These are phyloP conservation scores for Inga laurina DNA, from an alignment of 306 rosid species.

Conservation along the genomic window DNA sequence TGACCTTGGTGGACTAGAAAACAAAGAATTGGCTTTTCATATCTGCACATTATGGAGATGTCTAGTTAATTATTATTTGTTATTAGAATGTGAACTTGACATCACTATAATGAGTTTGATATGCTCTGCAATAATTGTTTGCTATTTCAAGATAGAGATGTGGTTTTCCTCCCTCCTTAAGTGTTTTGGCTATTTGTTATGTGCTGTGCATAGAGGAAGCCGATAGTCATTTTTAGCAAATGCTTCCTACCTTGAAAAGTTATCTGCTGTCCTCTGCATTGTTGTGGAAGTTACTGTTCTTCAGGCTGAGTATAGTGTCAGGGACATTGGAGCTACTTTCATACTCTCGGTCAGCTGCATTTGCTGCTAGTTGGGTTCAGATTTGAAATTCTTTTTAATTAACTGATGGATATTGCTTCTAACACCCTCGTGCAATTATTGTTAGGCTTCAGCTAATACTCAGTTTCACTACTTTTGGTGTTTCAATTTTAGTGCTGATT, in stretches of 20 bases:
- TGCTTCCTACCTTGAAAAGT: not conserved
- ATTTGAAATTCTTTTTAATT: constrained; percentile 1
- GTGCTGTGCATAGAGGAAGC: not conserved
- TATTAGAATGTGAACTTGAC: not conserved
- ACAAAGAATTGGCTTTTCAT: not conserved
- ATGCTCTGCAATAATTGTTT: not conserved
- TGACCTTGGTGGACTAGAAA: constrained; percentile 7
- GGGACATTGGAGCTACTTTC: constrained; percentile 10
- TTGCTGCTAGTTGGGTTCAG: constrained; percentile 16
- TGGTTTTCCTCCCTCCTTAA: not conserved
- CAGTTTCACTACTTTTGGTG: constrained; percentile 2
- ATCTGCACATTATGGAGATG: not conserved
- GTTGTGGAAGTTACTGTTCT: not conserved
- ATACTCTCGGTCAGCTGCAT: not conserved
- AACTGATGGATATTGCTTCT: constrained; percentile 9
- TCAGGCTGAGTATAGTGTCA: not conserved
- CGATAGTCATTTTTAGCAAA: constrained; percentile 20
- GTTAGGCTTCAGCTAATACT: constrained; percentile 17
- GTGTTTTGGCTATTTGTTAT: constrained; percentile 7
- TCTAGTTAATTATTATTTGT: not conserved
- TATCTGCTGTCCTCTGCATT: not conserved
- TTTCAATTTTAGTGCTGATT: constrained; percentile 27
- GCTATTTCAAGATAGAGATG: not conserved
- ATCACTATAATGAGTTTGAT: not conserved
- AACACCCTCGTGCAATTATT: constrained; percentile 18